These are phyloP conservation scores for Bryoerythrophyllum caledonicum DNA, from an alignment of 225 moss, liverwort and hornwort genomes.

Conservation along the genomic window DNA sequence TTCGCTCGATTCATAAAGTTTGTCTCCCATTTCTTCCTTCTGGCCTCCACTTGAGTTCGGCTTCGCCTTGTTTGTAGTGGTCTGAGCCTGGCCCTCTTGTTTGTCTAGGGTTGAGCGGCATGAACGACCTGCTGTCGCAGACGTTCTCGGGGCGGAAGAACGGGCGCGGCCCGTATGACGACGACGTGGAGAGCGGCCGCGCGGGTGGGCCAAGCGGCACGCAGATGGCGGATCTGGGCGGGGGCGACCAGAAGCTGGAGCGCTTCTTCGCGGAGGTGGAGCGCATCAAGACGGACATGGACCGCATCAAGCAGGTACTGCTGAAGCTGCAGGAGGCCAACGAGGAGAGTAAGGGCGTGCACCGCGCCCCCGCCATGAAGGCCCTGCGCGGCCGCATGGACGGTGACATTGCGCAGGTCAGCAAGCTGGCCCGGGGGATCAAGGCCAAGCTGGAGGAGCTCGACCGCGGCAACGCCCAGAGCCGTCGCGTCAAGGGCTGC, in stretches of 20 bases:
- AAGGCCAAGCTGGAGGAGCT: conserved; percentile 60
- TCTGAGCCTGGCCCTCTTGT: not conserved
- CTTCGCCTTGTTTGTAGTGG: not conserved
- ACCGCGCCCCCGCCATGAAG: conserved; percentile 56
- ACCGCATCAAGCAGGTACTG: conserved; percentile 52
- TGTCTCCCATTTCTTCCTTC: too few relatives aligned
- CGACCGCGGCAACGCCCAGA: conserved; percentile 44
- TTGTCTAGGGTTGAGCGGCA: conserved; percentile 16
- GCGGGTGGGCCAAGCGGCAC: conserved; percentile 24
- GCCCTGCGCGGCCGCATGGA: conserved; percentile 51
- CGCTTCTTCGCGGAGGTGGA: conserved; percentile 56
- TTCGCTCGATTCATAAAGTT: too few relatives aligned
- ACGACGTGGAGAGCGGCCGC: conserved; percentile 44
- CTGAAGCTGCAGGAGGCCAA: conserved; percentile 56
- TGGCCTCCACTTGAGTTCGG: too few relatives aligned
- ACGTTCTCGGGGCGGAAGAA: conserved; percentile 39
- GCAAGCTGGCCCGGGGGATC: conserved; percentile 47
- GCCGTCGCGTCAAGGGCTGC: conserved; percentile 46
- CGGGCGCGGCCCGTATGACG: conserved; percentile 19
- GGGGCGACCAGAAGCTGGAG: conserved; percentile 38
- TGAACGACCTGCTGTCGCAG: conserved; percentile 50
- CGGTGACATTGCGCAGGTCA: conserved; percentile 58
- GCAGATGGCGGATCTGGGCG: conserved; percentile 38
- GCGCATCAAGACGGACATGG: conserved; percentile 59
- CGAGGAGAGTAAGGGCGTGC: conserved; percentile 59